Evolutionary conservation across 2,329 filamentous ascomycete genomes (phyloP), one percentile per base, ranked within the genome.

Genomic region (Claviceps quebecensis): DNA sequence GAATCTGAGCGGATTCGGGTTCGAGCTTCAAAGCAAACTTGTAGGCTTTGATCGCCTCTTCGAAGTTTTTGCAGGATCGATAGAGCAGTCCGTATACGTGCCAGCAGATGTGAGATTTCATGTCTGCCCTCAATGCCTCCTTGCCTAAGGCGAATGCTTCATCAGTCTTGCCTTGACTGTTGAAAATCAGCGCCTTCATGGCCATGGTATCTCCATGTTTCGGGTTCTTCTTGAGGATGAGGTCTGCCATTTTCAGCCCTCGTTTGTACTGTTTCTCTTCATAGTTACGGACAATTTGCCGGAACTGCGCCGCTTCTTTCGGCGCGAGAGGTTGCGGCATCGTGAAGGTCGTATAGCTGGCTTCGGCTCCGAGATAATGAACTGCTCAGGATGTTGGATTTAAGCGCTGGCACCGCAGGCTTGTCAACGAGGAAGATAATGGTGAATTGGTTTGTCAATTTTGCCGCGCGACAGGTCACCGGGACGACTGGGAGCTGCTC

Each of bases 101-200:
- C 93, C 93, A 98, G 75, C 90, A 97, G 62, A 98, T 90, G 70
- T 97, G 91, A 62, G 90, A 96, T 73, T 94, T 96, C 90, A 98
- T 97, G 67, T 97, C 90, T 62, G 90, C 88, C 58, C 85, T 89
- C 60, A 98, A 76, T 37, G 94, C 93, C 58, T 89, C 80, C 72
- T 96, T 98, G 63, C 87, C 91, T 54, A 98, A 77, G 45, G 83
- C 80, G 66, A 98, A 98, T 0, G 94, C 94, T 71, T 98, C 93
- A 53, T 95, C 88, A 34, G 84, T 83, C 70, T 95, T 91, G 59
- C 89, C 88, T 69, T 91, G 85, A 45, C 86, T 84, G 68, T 95
- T 97, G 69, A 97, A 80, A 59, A 97, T 96, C 59, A 98, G 76
- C 52, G 93, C 91, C 73, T 98, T 98, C 93, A 98, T 98, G 51